Base-by-base conservation (phyloP, 2,329 filamentous ascomycete species). In the Cytospora piceicola region DNA sequence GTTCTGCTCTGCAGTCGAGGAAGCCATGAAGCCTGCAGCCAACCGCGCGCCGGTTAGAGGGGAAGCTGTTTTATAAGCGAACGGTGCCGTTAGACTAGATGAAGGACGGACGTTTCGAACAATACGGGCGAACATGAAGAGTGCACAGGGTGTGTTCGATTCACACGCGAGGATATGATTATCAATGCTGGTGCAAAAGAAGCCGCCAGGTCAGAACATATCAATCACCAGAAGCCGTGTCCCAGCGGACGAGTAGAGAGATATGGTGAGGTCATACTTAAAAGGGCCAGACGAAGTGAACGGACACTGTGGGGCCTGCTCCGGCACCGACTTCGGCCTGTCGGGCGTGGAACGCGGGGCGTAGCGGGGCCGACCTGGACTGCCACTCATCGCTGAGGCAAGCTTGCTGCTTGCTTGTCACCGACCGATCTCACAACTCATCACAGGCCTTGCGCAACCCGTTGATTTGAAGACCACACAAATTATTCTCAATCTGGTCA, bases 81-180 rank as follows among this genome's bases (percentile, higher is more conserved):
- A 84, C 71, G 83, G 84, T n/a, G 86, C 83, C 8, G 85, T 75
- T 65, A 89, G 85, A 71, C 84, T 84, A 62, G 78, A 75, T 69
- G 96, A 79, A 76, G 96, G 92, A 75, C 89, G 85, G 67, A 88
- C 83, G 68, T 96, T 76, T 75, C 93, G 91, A 59, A 85, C 88
- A 65, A 96, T 77, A 71, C 93, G 88, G 68, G 86, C 85, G 78
- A 94, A 90, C 93, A 97, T 96, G 72, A 72, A 70, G 61, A 39
- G 59, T 49, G 39, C 39, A 17, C 15, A 42, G 39, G 12, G 5
- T 42, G 12, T 27, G 36, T 51, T 61, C 30, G 3, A 34, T 39
- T n/a, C n/a, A 52, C 53, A 27, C 53, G 36, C 22, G n/a, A 27
- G 14, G 24, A 11, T 11, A 15, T 27, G 14, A n/a, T 20, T 17